Conservation (phyloP, 2,329 filamentous ascomycete genomes). For the Tolypocladium amazonense region DNA sequence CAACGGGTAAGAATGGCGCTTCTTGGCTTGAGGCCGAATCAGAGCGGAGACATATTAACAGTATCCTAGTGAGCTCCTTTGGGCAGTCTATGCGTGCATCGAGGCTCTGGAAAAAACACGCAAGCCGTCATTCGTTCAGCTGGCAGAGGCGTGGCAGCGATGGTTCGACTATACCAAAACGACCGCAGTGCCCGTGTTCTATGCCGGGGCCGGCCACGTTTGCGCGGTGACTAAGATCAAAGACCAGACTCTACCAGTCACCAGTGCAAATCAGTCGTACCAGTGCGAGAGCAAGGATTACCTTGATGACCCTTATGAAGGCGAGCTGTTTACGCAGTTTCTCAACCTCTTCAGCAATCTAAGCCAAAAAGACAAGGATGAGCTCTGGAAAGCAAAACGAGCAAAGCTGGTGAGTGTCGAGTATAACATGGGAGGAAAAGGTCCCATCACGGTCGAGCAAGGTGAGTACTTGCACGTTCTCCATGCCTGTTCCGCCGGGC, state of each 20-base stretch:
- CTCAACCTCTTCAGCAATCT: constrained; percentile 26
- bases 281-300: constrained; percentile 21
- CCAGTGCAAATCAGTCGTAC: constrained; percentile 18
- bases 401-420: constrained; percentile 24
- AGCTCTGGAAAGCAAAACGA: constrained; percentile 26
- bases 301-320: constrained; percentile 31
- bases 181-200: constrained; percentile 25
- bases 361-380: constrained; percentile 18
- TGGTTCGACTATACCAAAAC: constrained; percentile 29
- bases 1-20: constrained; percentile 19
- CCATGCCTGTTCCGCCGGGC: too few relatives aligned
- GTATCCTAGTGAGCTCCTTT: constrained; percentile 23
- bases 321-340: constrained; percentile 29
- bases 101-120: constrained; percentile 21
- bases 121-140: constrained; percentile 11
- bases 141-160: constrained; percentile 23
- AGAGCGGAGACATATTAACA: neutral
- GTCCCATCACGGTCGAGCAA: constrained; percentile 29
- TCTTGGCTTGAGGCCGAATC: neutral
- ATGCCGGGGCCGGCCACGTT: constrained; percentile 24
- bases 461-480: constrained; percentile 7
- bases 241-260: constrained; percentile 20
- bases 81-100: constrained; percentile 30
- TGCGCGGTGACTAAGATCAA: constrained; percentile 26
- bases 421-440: constrained; percentile 23